Evolutionary conservation across 2,329 filamentous ascomycete species (phyloP).

Genomic region (Fusarium sp.): DNA sequence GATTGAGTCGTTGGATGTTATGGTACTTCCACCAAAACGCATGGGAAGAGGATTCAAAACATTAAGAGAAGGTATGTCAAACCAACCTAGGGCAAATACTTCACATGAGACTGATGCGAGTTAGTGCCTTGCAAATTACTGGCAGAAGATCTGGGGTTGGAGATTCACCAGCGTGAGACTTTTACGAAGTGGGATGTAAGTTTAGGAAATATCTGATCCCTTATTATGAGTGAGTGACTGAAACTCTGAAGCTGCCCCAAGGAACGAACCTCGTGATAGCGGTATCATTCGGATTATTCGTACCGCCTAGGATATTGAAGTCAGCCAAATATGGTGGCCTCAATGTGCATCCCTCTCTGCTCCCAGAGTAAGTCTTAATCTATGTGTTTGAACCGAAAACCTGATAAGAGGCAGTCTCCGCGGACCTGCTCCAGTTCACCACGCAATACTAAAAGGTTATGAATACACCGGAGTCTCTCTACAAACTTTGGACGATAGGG

Average conservation of each 20-base stretch:
- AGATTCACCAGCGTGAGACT: constrained; percentile 80
- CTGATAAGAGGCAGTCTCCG: constrained; percentile 69
- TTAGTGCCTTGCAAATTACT: constrained; percentile 79
- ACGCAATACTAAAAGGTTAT: constrained; percentile 77
- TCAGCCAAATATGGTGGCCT: constrained; percentile 84
- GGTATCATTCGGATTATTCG: constrained; percentile 93
- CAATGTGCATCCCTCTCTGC: constrained; percentile 91
- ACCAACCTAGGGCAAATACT: not conserved
- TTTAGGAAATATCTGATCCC: constrained; percentile 5
- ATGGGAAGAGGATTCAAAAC: constrained; percentile 79
- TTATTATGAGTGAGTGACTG: constrained; percentile 3
- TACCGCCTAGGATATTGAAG: constrained; percentile 80
- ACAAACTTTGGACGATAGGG: constrained; percentile 82
- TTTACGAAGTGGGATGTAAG: constrained; percentile 85
- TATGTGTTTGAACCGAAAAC: not conserved
- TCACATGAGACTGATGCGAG: constrained; percentile 2
- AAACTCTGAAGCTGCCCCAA: constrained; percentile 63
- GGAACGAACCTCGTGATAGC: constrained; percentile 84
- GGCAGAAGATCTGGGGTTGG: constrained; percentile 73
- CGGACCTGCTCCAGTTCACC: constrained; percentile 88
- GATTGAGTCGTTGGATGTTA: constrained; percentile 85
- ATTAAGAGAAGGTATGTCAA: constrained; percentile 70
- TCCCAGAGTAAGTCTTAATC: constrained; percentile 75
- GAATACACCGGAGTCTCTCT: constrained; percentile 79
- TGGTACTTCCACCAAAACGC: constrained; percentile 83